A percentile compares a stretch with the other conserved stretches of the same genome.
These are phyloP conservation scores for Jamesozyma rosinii DNA, from an alignment of 805 yeast genomes.

Conservation along the genomic window DNA sequence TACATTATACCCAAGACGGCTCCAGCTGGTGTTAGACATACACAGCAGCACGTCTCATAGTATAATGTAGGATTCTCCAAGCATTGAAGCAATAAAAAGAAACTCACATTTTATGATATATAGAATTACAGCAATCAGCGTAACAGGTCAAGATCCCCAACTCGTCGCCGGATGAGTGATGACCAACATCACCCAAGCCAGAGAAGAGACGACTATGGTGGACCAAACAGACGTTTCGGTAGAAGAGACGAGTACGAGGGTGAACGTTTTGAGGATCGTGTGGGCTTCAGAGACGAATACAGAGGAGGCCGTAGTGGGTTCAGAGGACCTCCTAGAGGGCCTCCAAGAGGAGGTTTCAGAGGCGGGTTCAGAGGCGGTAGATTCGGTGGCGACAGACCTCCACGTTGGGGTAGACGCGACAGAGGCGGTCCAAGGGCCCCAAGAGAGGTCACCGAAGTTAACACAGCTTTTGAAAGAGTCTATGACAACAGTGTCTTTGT, in stretches of 20 bases:
- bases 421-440: neutral
- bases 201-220: constrained; percentile 25
- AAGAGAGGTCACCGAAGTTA: neutral
- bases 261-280: constrained; percentile 1
- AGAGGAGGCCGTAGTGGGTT: constrained; percentile 15
- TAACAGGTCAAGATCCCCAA: constrained; percentile 18
- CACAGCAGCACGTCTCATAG: too few relatives aligned
- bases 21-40: too few relatives aligned
- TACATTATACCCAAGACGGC: neutral
- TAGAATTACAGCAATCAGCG: constrained; percentile 7
- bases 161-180: constrained; percentile 20
- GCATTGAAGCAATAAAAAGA: too few relatives aligned
- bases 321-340: constrained; percentile 12
- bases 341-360: constrained; percentile 5
- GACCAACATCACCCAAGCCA: constrained; percentile 9
- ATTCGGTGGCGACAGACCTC: neutral
- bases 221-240: constrained; percentile 1
- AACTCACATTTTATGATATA: neutral
- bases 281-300: constrained; percentile 16
- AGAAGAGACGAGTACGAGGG: constrained; percentile 12
- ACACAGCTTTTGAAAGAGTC: constrained; percentile 37
- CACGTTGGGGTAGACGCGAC: neutral
- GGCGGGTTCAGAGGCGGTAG: constrained; percentile 5
- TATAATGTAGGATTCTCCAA: too few relatives aligned
- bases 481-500: constrained; percentile 61